Percentiles rank a stretch among this genome's conserved stretches.
Conservation (phyloP, 805 yeast species). For the Komagataella phaffii region DNA sequence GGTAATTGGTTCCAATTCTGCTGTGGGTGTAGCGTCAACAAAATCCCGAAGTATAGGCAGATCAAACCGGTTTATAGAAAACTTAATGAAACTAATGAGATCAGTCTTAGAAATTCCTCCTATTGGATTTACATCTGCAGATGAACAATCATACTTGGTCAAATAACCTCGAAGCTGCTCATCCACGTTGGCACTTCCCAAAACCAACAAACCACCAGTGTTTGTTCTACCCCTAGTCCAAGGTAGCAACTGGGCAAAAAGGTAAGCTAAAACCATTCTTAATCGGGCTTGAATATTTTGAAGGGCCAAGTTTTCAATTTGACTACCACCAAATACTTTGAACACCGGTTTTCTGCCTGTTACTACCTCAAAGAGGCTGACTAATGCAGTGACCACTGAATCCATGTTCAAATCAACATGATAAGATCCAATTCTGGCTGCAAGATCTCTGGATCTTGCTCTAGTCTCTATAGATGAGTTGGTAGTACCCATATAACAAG, state of each 20-base stretch:
- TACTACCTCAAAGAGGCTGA: constrained; percentile 68
- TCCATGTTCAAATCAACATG: constrained; percentile 94
- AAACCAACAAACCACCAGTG: constrained; percentile 72
- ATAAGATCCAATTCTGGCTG: constrained; percentile 69
- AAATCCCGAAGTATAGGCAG: constrained; percentile 71
- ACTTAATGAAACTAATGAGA: constrained; percentile 70
- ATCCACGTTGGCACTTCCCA: constrained; percentile 96
- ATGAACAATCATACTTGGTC: constrained; percentile 94
- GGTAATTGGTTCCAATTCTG: constrained; percentile 95
- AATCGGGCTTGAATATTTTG: constrained; percentile 95
- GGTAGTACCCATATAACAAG: constrained; percentile 91
- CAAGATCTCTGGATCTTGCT: constrained; percentile 62
- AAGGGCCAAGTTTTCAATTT: constrained; percentile 81
- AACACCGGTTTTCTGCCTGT: constrained; percentile 85
- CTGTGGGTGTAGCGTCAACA: constrained; percentile 90
- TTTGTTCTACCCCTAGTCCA: constrained; percentile 72
- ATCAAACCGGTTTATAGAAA: constrained; percentile 57
- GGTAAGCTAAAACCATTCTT: constrained; percentile 86
- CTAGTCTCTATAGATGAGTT: constrained; percentile 88
- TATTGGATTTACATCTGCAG: constrained; percentile 95
- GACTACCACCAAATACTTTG: constrained; percentile 88
- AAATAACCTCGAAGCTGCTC: constrained; percentile 92
- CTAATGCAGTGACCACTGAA: constrained; percentile 58
- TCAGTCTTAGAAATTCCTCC: constrained; percentile 98
- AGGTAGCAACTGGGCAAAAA: constrained; percentile 89